A percentile compares a stretch with the other conserved stretches of the same genome.
These are phyloP conservation scores for Diplodia scrobiculata DNA, from an alignment of 2,329 filamentous ascomycete genomes.

Conservation along the genomic window DNA sequence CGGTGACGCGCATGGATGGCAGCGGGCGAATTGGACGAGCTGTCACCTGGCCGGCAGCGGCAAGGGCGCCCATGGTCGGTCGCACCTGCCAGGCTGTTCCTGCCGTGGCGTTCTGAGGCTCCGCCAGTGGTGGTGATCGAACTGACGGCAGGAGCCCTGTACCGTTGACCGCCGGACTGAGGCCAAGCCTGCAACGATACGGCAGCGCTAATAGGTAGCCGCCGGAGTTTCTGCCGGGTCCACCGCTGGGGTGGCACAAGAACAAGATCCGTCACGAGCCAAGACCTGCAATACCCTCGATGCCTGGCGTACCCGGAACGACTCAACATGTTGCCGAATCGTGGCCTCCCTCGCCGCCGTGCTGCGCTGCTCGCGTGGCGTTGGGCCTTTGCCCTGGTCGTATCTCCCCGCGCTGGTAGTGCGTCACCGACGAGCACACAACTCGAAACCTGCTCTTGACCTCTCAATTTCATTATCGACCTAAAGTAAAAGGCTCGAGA, in stretches of 20 bases:
- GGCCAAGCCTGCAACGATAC: neutral
- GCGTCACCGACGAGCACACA: neutral
- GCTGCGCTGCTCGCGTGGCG: neutral
- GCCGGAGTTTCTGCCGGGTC: neutral
- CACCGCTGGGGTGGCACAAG: neutral
- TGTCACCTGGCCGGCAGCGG: neutral
- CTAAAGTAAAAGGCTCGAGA: constrained; percentile 25
- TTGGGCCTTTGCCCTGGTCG: too few relatives aligned
- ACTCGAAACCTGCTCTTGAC: neutral
- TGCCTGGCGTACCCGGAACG: neutral
- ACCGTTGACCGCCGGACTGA: constrained; percentile 5
- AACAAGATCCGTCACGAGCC: constrained; percentile 3
- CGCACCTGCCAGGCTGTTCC: neutral
- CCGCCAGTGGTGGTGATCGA: neutral
- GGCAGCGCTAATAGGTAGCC: neutral
- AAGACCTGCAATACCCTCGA: constrained; percentile 2
- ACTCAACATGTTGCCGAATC: neutral
- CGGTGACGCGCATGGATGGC: constrained; percentile 10
- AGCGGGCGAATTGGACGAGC: constrained; percentile 1
- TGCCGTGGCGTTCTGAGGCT: constrained; percentile 4
- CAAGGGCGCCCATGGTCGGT: constrained; percentile 13
- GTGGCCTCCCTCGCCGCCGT: neutral
- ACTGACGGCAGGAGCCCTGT: neutral
- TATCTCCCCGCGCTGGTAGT: neutral
- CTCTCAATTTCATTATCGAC: constrained; percentile 28